Conservation (phyloP, 495 filamentous ascomycete species). For the Aspergillus taichungensis region DNA sequence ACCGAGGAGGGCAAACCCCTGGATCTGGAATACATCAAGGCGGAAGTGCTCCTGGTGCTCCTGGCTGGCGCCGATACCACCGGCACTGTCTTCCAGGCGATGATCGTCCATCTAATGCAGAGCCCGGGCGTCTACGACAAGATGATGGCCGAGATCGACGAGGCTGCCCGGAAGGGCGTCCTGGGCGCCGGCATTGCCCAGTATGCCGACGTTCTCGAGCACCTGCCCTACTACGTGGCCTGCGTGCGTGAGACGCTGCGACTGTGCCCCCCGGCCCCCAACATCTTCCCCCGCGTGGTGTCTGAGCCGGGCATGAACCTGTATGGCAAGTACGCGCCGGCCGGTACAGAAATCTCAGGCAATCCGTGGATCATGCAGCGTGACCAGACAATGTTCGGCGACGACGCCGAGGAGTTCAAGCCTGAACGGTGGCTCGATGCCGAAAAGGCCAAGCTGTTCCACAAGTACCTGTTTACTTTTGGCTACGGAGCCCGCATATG, state of each 20-base stretch:
- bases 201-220: constrained; percentile 36
- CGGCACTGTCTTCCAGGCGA: constrained; percentile 45
- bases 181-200: constrained; percentile 22
- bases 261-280: constrained; percentile 43
- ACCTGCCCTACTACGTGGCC: constrained; percentile 38
- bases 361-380: constrained; percentile 48
- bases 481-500: constrained; percentile 47
- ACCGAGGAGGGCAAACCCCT: constrained; percentile 39
- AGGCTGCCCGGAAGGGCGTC: constrained; percentile 32
- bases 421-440: constrained; percentile 37
- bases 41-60: constrained; percentile 46
- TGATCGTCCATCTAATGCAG: constrained; percentile 44
- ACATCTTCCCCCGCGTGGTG: constrained; percentile 38
- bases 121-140: constrained; percentile 37
- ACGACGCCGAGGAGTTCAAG: constrained; percentile 31
- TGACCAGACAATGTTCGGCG: constrained; percentile 41
- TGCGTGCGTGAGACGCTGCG: constrained; percentile 47
- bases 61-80: constrained; percentile 61
- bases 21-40: constrained; percentile 41
- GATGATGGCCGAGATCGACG: constrained; percentile 50
- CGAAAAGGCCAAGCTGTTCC: constrained; percentile 35
- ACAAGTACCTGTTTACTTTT: constrained; percentile 46
- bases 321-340: constrained; percentile 45
- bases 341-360: constrained; percentile 48
- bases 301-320: constrained; percentile 45